These are phyloP conservation scores for Populus simonii DNA, from an alignment of 345 rosid genomes.

Conservation along the genomic window DNA sequence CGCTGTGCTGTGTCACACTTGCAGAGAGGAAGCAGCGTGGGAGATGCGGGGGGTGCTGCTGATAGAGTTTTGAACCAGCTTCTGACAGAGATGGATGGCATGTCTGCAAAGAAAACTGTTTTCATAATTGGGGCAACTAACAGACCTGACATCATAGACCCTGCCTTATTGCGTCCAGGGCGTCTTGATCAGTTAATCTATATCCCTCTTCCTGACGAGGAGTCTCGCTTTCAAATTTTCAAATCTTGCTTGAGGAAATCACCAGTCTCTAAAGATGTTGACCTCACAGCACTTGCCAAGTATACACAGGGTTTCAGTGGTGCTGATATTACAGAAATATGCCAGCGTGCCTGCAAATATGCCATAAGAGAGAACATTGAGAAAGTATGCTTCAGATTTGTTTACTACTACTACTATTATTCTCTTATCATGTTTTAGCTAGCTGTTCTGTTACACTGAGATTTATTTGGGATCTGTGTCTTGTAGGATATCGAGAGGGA, in stretches of 20 bases:
- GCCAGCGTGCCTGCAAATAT: constrained; percentile 91
- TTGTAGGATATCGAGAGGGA: constrained; percentile 83
- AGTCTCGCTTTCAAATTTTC: constrained; percentile 75
- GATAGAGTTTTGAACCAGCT: constrained; percentile 95
- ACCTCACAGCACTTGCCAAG: constrained; percentile 80
- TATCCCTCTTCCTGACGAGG: constrained; percentile 95
- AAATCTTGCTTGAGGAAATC: constrained; percentile 92
- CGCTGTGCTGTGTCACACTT: background rate
- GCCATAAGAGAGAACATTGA: constrained; percentile 94
- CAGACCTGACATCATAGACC: constrained; percentile 90
- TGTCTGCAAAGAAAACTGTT: constrained; percentile 92
- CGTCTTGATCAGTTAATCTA: constrained; percentile 93
- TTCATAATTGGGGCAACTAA: constrained; percentile 96
- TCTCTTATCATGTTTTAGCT: background rate
- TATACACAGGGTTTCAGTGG: constrained; percentile 94
- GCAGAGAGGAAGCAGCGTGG: constrained; percentile 88
- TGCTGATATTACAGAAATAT: constrained; percentile 94
- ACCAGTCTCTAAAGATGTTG: constrained; percentile 82
- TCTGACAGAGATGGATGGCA: constrained; percentile 97
- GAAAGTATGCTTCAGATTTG: constrained; percentile 42
- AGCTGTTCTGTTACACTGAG: background rate
- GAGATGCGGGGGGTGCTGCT: constrained; percentile 98
- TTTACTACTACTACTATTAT: background rate
- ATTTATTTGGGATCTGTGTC: background rate
- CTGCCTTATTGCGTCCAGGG: constrained; percentile 92